A percentile compares a stretch with the other conserved stretches of the same genome.
These are phyloP conservation scores for Boechera retrofracta DNA, from an alignment of 345 rosid species.

Conservation along the genomic window DNA sequence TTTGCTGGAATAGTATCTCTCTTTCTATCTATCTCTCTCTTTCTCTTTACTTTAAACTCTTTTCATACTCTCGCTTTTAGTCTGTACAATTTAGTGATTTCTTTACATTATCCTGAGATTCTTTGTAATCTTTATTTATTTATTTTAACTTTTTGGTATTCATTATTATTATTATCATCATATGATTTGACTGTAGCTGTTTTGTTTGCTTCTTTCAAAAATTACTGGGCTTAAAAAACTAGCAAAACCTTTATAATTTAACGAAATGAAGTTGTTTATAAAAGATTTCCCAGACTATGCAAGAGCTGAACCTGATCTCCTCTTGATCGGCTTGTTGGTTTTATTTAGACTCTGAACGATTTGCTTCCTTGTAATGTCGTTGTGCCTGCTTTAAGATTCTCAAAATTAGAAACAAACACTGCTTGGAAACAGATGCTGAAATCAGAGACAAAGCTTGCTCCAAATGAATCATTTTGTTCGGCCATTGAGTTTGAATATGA, in stretches of 20 bases:
- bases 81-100: slow-evolving; percentile 45
- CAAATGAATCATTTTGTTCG: background rate
- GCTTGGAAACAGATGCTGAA: background rate
- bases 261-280: too few relatives aligned
- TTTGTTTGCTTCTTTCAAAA: background rate
- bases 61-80: slow-evolving; percentile 28
- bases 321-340: too few relatives aligned
- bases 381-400: too few relatives aligned
- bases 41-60: slow-evolving; percentile 16
- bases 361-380: too few relatives aligned
- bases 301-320: too few relatives aligned
- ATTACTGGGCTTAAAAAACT: too few relatives aligned
- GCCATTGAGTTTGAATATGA: too few relatives aligned
- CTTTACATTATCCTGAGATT: slow-evolving; percentile 32
- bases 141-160: background rate
- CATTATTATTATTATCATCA: background rate
- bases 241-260: background rate
- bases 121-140: slow-evolving; percentile 32
- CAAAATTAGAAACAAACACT: too few relatives aligned
- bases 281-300: too few relatives aligned
- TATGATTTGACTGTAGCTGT: background rate
- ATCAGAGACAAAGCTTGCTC: background rate
- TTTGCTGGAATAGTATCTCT: slow-evolving; percentile 38
- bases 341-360: too few relatives aligned
- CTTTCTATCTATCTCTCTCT: background rate